Percentiles rank a stretch among this genome's conserved stretches.
Conservation (phyloP, 1,284 basidiomycete species). For the Ganoderma sp. region DNA sequence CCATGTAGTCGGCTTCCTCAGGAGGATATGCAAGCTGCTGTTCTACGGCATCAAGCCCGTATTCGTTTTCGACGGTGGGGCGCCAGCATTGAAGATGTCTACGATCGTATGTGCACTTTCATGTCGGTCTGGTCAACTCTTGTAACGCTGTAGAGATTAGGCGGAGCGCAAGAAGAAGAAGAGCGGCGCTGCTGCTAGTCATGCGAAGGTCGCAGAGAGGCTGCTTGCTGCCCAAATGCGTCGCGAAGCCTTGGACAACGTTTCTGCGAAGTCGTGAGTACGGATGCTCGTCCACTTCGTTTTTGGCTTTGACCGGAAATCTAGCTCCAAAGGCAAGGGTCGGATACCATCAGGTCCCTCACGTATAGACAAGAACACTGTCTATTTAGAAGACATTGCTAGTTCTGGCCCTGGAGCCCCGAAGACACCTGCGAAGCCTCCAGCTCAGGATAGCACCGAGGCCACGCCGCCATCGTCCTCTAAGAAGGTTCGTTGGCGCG, state of each 20-base stretch:
- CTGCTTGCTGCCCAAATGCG: slow-evolving; percentile 94
- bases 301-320: slow-evolving; percentile 6
- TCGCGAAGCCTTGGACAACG: slow-evolving; percentile 84
- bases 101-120: slow-evolving; percentile 78
- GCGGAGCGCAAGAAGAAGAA: slow-evolving; percentile 88
- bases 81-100: slow-evolving; percentile 83
- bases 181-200: slow-evolving; percentile 83
- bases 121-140: background rate
- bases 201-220: slow-evolving; percentile 87
- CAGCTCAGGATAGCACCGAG: slow-evolving; percentile 40
- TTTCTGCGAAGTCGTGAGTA: slow-evolving; percentile 47
- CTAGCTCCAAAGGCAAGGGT: slow-evolving; percentile 48
- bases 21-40: slow-evolving; percentile 92
- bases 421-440: slow-evolving; percentile 56
- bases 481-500: slow-evolving; percentile 66
- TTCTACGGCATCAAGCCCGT: slow-evolving; percentile 98
- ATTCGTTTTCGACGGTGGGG: slow-evolving; percentile 97
- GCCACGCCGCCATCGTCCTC: slow-evolving; percentile 55
- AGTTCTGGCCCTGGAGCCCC: slow-evolving; percentile 48
- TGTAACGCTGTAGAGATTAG: slow-evolving; percentile 46
- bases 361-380: slow-evolving; percentile 70
- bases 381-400: slow-evolving; percentile 89
- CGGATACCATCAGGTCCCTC: slow-evolving; percentile 44
- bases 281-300: background rate
- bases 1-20: slow-evolving; percentile 93